Evolutionary conservation across 1,284 basidiomycete species (phyloP).

Genomic region (Rhodotorula sp.): DNA sequence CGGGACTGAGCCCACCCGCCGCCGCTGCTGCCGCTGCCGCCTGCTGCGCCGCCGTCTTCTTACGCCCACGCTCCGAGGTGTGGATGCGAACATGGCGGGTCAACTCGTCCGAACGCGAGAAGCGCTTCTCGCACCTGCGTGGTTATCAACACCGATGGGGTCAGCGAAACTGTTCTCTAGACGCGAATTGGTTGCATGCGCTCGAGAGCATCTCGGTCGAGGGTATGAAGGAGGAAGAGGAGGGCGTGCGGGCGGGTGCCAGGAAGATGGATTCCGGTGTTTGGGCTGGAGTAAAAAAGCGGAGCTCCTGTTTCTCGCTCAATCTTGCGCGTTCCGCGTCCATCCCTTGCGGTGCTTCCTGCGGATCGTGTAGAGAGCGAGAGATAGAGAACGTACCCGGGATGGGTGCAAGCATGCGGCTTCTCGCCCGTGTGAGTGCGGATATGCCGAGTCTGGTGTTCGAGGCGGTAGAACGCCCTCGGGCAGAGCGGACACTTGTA

Average conservation of each 20-base stretch:
- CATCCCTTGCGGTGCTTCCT: no score
- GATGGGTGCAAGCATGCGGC: conserved; percentile 87
- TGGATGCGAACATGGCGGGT: conserved; percentile 95
- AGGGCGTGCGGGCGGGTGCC: background rate
- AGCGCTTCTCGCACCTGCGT: conserved; percentile 87
- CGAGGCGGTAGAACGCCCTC: conserved; percentile 40
- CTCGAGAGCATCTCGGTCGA: no score
- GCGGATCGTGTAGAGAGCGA: background rate
- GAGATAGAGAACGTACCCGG: conserved; percentile 53
- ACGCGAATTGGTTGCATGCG: no score
- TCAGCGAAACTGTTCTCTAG: background rate
- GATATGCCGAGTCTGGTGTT: conserved; percentile 84
- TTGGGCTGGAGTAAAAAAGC: background rate
- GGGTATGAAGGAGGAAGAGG: background rate
- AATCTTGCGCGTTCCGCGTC: background rate
- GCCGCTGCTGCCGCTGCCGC: conserved; percentile 28
- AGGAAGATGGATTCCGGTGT: background rate
- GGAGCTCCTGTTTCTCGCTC: background rate
- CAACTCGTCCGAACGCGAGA: conserved; percentile 94
- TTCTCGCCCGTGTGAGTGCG: conserved; percentile 98
- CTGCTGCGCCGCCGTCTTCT: conserved; percentile 40
- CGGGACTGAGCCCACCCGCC: background rate
- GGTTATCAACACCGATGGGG: background rate
- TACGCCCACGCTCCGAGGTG: conserved; percentile 52
- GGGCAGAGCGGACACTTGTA: conserved; percentile 65